Base-by-base conservation (phyloP, 1,284 basidiomycete species). In the Coniferiporia sulphurascens region DNA sequence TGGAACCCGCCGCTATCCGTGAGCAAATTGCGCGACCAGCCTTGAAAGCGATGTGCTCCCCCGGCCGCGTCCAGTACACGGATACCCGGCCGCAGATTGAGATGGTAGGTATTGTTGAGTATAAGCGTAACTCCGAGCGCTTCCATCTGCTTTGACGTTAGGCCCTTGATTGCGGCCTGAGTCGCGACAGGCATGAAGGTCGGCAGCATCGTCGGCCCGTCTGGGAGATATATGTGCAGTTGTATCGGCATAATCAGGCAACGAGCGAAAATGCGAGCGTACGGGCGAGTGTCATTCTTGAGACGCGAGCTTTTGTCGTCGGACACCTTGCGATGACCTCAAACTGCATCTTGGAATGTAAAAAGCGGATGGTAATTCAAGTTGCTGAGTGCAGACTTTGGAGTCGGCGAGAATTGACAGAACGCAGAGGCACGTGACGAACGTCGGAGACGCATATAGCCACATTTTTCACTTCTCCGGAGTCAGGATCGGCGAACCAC, bases 111-210 rank as follows among this genome's bases (percentile, higher is more conserved):
- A 69, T 93, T 93, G 69, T 93, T 93, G 48, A 93, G 75, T 38
- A 92, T 87, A 53, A 93, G 76, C 1, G 86, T 87, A 34, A 91
- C 78, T 1, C 90, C 91, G 1, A 93, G 76, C 1, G 85, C 77
- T 68, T 92, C 89, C 48, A 91, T 83, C 71, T 94, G 91, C 56
- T 90, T 85, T n/a, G 89, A 73, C 1, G 90, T 92, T 12, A 94
- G 74, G 3, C 91, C 91, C 70, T 93, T 93, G 68, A 93, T 90
- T 1, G 90, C 88, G 22, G 86, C 91, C 70, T 93, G 91, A 3
- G 91, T 93, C 3, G 90, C 91, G 5, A 93, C 91, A 12, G 92
- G 91, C 91, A 93, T 93, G 68, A 94, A 93, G 0, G 91, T 91
- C 0, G 91, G 91, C 9, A 93, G 74, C 76, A 87, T 83, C 1